Evolutionary conservation across 176 grass and related monocot genomes (phyloP).

Genomic region (Alloteropsis semialata): DNA sequence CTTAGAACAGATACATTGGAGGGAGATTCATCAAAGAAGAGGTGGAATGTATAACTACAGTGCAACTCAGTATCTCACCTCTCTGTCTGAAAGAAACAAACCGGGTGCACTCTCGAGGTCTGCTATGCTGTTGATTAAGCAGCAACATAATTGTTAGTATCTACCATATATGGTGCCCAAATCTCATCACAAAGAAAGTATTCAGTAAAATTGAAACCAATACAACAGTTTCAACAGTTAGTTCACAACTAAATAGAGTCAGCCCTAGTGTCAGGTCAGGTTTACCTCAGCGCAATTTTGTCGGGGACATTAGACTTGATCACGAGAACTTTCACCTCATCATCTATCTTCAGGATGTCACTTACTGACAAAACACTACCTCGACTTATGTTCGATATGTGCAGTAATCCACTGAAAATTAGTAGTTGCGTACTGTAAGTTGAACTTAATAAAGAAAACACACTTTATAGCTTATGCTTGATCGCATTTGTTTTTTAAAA

Average conservation of each 20-base stretch:
- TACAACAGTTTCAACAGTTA: neutral
- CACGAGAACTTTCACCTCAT: constrained; percentile 82
- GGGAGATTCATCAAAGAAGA: constrained; percentile 2
- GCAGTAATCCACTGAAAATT: constrained; percentile 74
- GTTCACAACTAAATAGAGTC: neutral
- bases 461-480: neutral
- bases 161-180: neutral
- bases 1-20: neutral
- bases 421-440: constrained; percentile 15
- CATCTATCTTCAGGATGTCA: constrained; percentile 69
- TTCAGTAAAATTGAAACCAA: constrained; percentile 11
- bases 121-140: constrained; percentile 66
- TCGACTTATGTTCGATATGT: constrained; percentile 82
- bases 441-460: constrained; percentile 1
- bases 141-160: constrained; percentile 30
- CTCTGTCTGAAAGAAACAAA: constrained; percentile 75
- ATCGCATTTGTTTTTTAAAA: neutral
- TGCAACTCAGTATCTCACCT: constrained; percentile 44
- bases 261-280: neutral
- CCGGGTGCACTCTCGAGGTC: constrained; percentile 77
- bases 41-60: neutral
- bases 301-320: constrained; percentile 80
- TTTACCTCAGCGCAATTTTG: constrained; percentile 85
- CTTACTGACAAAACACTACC: constrained; percentile 54
- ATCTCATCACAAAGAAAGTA: constrained; percentile 19